Evolutionary conservation across 306 rosid species (phyloP).

Genomic region (Sicyos baderoa): DNA sequence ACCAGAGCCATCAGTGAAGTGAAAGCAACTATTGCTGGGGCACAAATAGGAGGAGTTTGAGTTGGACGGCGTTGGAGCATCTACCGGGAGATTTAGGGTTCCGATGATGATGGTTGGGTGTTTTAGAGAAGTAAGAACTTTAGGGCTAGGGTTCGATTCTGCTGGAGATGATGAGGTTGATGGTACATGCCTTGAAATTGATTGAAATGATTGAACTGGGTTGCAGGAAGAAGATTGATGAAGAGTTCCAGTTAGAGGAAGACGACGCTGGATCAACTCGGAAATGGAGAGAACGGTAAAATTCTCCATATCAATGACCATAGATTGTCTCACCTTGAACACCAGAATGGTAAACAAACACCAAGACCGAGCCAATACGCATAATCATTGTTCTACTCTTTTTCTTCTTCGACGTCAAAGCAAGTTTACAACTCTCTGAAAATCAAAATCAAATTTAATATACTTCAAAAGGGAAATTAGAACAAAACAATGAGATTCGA

Average conservation of each 20-base stretch:
- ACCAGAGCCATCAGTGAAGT: conserved; percentile 55
- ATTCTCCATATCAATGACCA: conserved; percentile 31
- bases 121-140: conserved; percentile 39
- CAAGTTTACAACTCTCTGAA: too few relatives aligned
- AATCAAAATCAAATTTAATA: too few relatives aligned
- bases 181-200: conserved; percentile 15
- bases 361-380: too few relatives aligned
- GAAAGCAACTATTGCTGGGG: conserved; percentile 48
- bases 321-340: too few relatives aligned
- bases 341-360: too few relatives aligned
- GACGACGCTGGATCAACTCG: conserved; percentile 36
- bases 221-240: conserved; percentile 16
- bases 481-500: too few relatives aligned
- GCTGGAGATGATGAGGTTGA: background rate
- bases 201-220: conserved; percentile 1
- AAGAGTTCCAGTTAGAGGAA: conserved; percentile 50
- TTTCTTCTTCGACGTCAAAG: too few relatives aligned
- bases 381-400: too few relatives aligned
- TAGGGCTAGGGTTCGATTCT: conserved; percentile 22
- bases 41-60: conserved; percentile 26
- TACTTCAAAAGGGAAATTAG: too few relatives aligned
- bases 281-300: conserved; percentile 24
- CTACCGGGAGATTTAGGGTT: conserved; percentile 41
- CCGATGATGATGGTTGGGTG: conserved; percentile 45
- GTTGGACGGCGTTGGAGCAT: conserved; percentile 4